Percentiles rank a stretch among this genome's conserved stretches.
phyloP scores from a whole-genome alignment of 768 basidiomycete species.

The Tremella mesenterica region DNA sequence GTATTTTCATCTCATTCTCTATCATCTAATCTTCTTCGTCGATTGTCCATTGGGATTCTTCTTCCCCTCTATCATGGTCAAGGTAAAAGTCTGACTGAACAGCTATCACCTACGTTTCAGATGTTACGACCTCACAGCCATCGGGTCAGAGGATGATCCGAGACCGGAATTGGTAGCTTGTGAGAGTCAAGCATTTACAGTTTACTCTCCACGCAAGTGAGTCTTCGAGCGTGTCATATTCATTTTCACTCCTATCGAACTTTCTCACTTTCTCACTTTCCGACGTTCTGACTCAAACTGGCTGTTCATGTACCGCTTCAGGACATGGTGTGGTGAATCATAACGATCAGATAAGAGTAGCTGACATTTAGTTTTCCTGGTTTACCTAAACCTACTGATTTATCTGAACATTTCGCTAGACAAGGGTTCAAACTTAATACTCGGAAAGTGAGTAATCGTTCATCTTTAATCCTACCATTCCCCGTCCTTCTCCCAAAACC shows the following conservation, averaged over 20 bases:
- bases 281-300: too few species aligned
- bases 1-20: conserved; percentile 4
- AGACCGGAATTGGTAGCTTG: conserved; percentile 15
- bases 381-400: conserved; percentile 26
- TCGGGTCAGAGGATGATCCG: conserved; percentile 1
- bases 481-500: too few species aligned
- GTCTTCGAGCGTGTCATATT: conserved; percentile 5
- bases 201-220: conserved; percentile 35
- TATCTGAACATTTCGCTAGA: conserved; percentile 34
- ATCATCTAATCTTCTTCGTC: too few species aligned
- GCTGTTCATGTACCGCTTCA: too few species aligned
- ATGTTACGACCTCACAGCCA: conserved; percentile 30
- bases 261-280: neutral
- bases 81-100: neutral
- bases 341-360: conserved; percentile 1
- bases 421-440: conserved; percentile 40
- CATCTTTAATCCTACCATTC: neutral
- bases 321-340: too few species aligned
- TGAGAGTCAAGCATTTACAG: conserved; percentile 24
- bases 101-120: conserved; percentile 28
- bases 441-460: conserved; percentile 23
- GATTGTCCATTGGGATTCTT: neutral
- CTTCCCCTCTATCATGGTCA: neutral
- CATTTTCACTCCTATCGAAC: neutral
- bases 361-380: conserved; percentile 33